phyloP scores from a whole-genome alignment of 192 early-diverging fungal species.

The Oehlia diaphana region DNA sequence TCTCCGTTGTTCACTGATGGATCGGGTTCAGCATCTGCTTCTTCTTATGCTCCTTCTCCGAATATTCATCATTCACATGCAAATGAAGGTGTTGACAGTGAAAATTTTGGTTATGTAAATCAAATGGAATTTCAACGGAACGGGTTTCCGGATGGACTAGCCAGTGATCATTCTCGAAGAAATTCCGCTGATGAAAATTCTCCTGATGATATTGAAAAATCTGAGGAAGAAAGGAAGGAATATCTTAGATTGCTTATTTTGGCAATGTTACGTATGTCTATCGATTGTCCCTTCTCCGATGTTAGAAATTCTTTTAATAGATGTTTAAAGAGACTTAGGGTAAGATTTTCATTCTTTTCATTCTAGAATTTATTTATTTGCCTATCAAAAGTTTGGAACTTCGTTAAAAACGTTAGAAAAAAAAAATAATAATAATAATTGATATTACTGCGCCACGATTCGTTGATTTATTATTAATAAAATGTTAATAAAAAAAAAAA shows the following conservation, averaged over 20 bases:
- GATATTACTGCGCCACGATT: background rate
- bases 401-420: background rate
- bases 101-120: too few relatives aligned
- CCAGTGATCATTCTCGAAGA: background rate
- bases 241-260: background rate
- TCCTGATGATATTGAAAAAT: background rate
- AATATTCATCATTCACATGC: background rate
- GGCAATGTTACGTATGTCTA: constrained; percentile 1
- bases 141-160: background rate
- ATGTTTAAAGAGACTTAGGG: background rate
- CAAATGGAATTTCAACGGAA: too few relatives aligned
- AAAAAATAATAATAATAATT: background rate
- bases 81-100: background rate
- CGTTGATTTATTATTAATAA: background rate
- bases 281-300: background rate
- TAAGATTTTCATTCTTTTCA: background rate
- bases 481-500: background rate
- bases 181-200: background rate
- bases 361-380: background rate
- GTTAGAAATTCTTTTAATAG: background rate
- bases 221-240: background rate
- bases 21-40: background rate
- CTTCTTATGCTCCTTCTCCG: background rate
- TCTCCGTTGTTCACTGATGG: background rate
- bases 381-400: background rate